Evolutionary conservation across 208 protist genomes (phyloP), one percentile per base, ranked within the genome.

Genomic region (Lotmaria passim): DNA sequence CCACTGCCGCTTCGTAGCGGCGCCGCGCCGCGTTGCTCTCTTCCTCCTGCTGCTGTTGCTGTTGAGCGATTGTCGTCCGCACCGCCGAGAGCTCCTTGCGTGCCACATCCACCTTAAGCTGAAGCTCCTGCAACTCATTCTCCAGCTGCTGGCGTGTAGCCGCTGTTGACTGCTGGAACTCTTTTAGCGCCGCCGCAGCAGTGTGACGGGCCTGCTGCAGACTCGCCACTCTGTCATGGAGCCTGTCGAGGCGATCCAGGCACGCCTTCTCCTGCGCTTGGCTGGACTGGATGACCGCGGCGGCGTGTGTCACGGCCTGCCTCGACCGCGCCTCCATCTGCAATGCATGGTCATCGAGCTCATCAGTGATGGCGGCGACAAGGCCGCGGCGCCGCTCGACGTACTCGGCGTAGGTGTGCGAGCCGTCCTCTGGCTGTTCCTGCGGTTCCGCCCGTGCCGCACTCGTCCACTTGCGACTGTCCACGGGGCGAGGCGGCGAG

Each of bases 401-500:
- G 28, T 71, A 71, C 26, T 73, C 68, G 7, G 44, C 58, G 26
- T 61, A 73, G 38, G 57, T 60, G 50, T 41, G 52, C 6, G 31
- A 17, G 6, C 58, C 38, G 4, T 66, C 57, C 33, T 60, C 26
- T 38, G 21, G 21, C 23, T 19, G 24, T 17, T 21, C 31, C n/a
- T 26, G 3, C 31, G 28, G 12, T 12, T 69, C 33, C 0, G 11
- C 14, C 5, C 28, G 7, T 39, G 41, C 43, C 31, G 17, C 17
- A 1, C 26, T 34, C 21, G 31, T 34, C n/a, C 23, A 15, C 21
- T 52, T 44, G 2, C 19, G 65, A 24, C 23, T 41, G 31, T 17
- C 19, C 7, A 43, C 36, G 5, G 55, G 33, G 26, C 39, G 30
- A 11, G n/a, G 44, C 43, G 10, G 65, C n/a, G 55, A 62, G 41